Percentiles rank a stretch among this genome's conserved stretches.
phyloP scores from a whole-genome alignment of 2,329 filamentous ascomycete genomes.

The Ophiostoma piceae region DNA sequence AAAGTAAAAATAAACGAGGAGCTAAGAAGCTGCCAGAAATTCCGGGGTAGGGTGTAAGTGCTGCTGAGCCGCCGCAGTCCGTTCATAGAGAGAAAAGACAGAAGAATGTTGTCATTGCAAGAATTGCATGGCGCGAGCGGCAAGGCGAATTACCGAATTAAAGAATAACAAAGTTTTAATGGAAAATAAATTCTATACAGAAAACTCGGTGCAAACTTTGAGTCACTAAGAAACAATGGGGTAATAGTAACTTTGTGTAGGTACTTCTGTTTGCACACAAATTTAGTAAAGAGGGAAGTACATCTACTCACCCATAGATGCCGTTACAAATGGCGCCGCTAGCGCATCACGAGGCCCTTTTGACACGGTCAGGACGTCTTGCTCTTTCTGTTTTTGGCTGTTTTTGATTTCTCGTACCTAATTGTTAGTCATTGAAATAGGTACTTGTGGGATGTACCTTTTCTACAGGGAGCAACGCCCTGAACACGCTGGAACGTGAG shows the following conservation, averaged over 20 bases:
- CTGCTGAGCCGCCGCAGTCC: background rate
- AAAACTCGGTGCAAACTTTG: constrained; percentile 8
- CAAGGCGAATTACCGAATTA: background rate
- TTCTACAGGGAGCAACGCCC: too few species aligned
- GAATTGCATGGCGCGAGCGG: too few species aligned
- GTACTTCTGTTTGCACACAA: background rate
- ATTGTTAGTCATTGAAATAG: constrained; percentile 32
- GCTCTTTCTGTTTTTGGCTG: background rate
- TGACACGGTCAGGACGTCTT: background rate
- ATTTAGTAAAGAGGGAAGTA: background rate
- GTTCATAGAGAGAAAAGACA: background rate
- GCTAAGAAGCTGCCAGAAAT: constrained; percentile 20
- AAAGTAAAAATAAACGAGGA: background rate
- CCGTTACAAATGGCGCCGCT: constrained; percentile 30
- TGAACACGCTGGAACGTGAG: background rate
- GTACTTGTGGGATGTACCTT: constrained; percentile 8
- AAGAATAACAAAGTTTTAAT: constrained; percentile 9
- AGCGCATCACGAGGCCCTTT: constrained; percentile 24
- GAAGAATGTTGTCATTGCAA: background rate
- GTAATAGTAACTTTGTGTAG: constrained; percentile 8
- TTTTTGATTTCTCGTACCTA: constrained; percentile 31
- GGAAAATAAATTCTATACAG: background rate
- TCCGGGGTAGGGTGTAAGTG: constrained; percentile 16
- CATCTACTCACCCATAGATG: constrained; percentile 22
- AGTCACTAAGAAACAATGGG: constrained; percentile 17